These are phyloP conservation scores for Podila clonocystis DNA, from an alignment of 192 early-diverging fungal species.

Conservation along the genomic window DNA sequence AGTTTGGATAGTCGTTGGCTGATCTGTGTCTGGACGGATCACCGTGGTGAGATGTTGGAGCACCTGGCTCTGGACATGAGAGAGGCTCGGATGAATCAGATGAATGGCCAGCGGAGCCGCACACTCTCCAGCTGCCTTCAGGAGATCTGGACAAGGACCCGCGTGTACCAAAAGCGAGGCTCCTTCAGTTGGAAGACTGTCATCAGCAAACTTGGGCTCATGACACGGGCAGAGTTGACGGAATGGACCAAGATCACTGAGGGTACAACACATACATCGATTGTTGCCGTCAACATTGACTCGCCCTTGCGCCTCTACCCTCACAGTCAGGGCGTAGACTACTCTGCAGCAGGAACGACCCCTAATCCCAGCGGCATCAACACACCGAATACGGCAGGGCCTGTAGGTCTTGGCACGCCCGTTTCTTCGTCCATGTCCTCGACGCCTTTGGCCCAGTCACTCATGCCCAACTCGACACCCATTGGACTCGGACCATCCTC, in stretches of 20 bases:
- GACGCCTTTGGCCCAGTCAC: conserved; percentile 11
- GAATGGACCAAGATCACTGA: conserved; percentile 35
- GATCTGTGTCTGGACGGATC: conserved; percentile 61
- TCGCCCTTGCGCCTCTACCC: conserved; percentile 29
- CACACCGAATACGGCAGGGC: background rate
- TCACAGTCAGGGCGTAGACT: conserved; percentile 19
- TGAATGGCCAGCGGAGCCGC: background rate
- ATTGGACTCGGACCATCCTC: background rate
- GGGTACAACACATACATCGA: conserved; percentile 13
- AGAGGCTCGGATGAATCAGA: background rate
- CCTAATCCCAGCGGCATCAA: conserved; percentile 19
- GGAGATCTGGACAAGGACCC: conserved; percentile 57
- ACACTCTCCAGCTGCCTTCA: conserved; percentile 29
- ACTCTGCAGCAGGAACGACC: conserved; percentile 12
- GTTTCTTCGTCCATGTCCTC: background rate
- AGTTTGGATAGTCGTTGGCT: conserved; percentile 62
- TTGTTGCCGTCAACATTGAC: conserved; percentile 26
- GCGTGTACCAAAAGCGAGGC: conserved; percentile 47
- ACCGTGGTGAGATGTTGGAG: conserved; percentile 61
- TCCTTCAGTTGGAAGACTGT: conserved; percentile 59
- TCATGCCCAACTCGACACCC: background rate
- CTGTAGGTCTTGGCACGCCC: background rate
- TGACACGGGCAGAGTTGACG: conserved; percentile 56
- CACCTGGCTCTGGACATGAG: conserved; percentile 45
- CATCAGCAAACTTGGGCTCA: conserved; percentile 60